Evolutionary conservation across 768 basidiomycete genomes (phyloP), one percentile per base, ranked within the genome.

Genomic region (Hericium erinaceus): DNA sequence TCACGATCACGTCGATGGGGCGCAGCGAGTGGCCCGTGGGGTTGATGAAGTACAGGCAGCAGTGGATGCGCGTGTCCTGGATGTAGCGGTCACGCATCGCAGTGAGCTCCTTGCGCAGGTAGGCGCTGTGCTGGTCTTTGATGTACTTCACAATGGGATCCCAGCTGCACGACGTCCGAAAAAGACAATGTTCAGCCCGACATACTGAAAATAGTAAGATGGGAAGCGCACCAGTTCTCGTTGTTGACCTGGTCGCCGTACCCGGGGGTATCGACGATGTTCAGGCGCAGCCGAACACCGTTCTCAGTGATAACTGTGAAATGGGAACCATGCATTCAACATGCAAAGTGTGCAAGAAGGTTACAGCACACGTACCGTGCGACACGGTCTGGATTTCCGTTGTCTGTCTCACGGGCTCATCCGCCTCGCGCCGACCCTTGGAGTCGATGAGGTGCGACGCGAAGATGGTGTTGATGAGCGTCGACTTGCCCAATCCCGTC

Each of bases 231-330:
- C 92, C 97, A 98, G 72, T 89, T 89, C 73, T 99, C 95, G 73
- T 99, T 99, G 82, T 99, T 95, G 70, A 99, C 84, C 67, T 94
- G 92, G 80, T 99, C 95, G 50, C 95, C 95, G 66, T 95, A 99
- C 39, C 97, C 95, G 55, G 95, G 95, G 11, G 97, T 99, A 73
- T 99, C 95, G 64, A 98, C 92, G 63, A 99, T 98, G 80, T 98
- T 98, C 67, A 99, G 76, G 54, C 92, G 83, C 60, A 99, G 82
- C 69, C 84, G 87, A 59, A 99, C 95, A 57, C 92, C 92, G 63
- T 98, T 98, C 73, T 99, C 95, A 55, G 87, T 86, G 65, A 99
- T 94, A 62, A 95, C 95, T 98, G 63, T 28, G 52, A 10, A 38
- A 33, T 20, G 40, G 33, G 10, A 46, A 48, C 16, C 18, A 33